These are phyloP conservation scores for Lactifluus subvellereus DNA, from an alignment of 768 basidiomycete species.

Conservation along the genomic window DNA sequence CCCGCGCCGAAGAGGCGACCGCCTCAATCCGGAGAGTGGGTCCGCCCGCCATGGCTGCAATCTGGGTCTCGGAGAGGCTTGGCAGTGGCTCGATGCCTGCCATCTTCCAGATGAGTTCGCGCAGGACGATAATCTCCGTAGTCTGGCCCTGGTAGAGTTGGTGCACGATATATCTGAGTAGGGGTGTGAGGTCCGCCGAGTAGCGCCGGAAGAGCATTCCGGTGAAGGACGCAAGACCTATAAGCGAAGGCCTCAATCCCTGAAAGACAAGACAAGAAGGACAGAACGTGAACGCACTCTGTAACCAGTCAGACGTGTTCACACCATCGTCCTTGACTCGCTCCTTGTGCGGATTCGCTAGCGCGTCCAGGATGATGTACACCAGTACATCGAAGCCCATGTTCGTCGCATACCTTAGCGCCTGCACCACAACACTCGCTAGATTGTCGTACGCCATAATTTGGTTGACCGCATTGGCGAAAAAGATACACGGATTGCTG, in stretches of 20 bases:
- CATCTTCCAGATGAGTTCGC: slow-evolving; percentile 93
- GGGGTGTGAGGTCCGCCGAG: slow-evolving; percentile 72
- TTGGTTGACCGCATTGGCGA: slow-evolving; percentile 83
- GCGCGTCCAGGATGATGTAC: slow-evolving; percentile 79
- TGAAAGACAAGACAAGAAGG: neutral
- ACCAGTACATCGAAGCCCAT: slow-evolving; percentile 94
- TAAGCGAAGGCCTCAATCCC: slow-evolving; percentile 13
- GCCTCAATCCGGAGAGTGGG: slow-evolving; percentile 83
- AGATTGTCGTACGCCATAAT: slow-evolving; percentile 96
- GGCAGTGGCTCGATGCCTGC: slow-evolving; percentile 89
- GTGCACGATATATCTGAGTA: slow-evolving; percentile 88
- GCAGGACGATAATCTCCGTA: slow-evolving; percentile 86
- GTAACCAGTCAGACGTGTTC: slow-evolving; percentile 85
- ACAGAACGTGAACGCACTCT: slow-evolving; percentile 55
- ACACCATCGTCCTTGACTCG: slow-evolving; percentile 90
- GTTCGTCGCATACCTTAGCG: slow-evolving; percentile 79
- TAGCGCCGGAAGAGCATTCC: slow-evolving; percentile 89
- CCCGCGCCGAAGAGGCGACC: slow-evolving; percentile 71
- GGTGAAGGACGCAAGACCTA: slow-evolving; percentile 89
- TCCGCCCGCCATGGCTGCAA: slow-evolving; percentile 88
- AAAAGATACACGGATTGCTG: slow-evolving; percentile 89
- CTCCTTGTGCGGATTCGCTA: slow-evolving; percentile 76
- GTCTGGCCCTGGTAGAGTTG: slow-evolving; percentile 79
- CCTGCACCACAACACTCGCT: slow-evolving; percentile 83
- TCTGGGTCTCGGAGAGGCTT: slow-evolving; percentile 82